Conservation (phyloP, 225 moss, liverwort and hornwort genomes). For the Pseudoscleropodium purum region DNA sequence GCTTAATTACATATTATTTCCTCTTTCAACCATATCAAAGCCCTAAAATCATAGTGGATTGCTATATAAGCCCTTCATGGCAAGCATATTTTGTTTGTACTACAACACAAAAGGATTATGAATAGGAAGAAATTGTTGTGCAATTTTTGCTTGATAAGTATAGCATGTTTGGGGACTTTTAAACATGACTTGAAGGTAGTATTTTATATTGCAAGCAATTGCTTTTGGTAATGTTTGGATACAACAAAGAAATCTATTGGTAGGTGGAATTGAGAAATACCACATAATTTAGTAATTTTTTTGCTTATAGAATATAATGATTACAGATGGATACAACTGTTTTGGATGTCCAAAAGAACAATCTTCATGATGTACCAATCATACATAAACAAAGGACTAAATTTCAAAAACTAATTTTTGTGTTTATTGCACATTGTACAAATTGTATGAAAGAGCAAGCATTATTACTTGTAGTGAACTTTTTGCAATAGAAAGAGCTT, state of each 20-base stretch:
- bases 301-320: not conserved
- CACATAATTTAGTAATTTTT: not conserved
- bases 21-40: not conserved
- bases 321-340: not conserved
- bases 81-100: too few relatives aligned
- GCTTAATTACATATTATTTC: not conserved
- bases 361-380: not conserved
- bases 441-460: not conserved
- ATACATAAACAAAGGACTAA: not conserved
- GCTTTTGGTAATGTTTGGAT: too few relatives aligned
- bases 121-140: not conserved
- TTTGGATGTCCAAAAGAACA: not conserved
- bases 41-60: accelerated
- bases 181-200: too few relatives aligned
- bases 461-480: not conserved
- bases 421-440: not conserved
- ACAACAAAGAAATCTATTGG: too few relatives aligned
- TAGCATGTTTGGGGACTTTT: too few relatives aligned
- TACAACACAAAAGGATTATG: not conserved
- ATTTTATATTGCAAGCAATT: too few relatives aligned
- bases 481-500: too few relatives aligned
- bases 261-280: too few relatives aligned
- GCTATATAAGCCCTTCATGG: not conserved
- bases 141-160: not conserved
- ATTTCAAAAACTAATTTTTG: not conserved